Evolutionary conservation across 1,284 basidiomycete species (phyloP), one percentile per base, ranked within the genome.

Genomic region (Wallemia ichthyophaga): DNA sequence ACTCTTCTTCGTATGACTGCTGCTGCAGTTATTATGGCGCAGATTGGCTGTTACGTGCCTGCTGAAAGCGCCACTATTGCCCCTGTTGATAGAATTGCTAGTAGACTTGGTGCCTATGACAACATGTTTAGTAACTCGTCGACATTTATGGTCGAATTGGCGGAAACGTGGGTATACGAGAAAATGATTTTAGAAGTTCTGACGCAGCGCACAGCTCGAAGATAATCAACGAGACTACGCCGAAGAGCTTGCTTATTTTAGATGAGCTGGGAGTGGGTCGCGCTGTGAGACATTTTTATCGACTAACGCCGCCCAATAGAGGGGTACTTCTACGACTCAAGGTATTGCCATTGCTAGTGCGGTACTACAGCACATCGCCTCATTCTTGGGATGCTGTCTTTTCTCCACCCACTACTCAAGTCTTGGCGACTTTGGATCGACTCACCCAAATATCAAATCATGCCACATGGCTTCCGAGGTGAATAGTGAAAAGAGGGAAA

Each of bases 31-130:
- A 95, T 96, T 64, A 85, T 95, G 80, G 91, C 89, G 7, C 92
- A 96, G 68, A 73, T 98, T 21, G 94, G 94, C n/a, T 98, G 96
- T 82, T 78, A 84, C 58, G 87, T 99, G 1, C 94, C 94, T 1
- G 92, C 94, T 0, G 70, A 76, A 31, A 76, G 72, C 59, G 94
- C 92, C 26, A 86, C 83, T 31, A 69, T 99, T 57, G 82, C 82
- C 63, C 88, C 94, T 0, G 80, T 95, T 1, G 92, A 99, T 68
- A 76, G 83, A 25, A 95, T 99, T 65, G 78, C 94, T 61, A 96
- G 92, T 5, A 81, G 94, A 26, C 98, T 98, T 92, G 94, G 94
- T 21, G 94, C 94, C 1, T 91, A 92, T 68, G 89, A 95, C 67
- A 89, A 89, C 66, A 92, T 95, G 83, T 94, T 94, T 68, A 83